A percentile compares a stretch with the other conserved stretches of the same genome.
Conservation (phyloP, 2,329 filamentous ascomycete genomes). For the Septoria linicola region DNA sequence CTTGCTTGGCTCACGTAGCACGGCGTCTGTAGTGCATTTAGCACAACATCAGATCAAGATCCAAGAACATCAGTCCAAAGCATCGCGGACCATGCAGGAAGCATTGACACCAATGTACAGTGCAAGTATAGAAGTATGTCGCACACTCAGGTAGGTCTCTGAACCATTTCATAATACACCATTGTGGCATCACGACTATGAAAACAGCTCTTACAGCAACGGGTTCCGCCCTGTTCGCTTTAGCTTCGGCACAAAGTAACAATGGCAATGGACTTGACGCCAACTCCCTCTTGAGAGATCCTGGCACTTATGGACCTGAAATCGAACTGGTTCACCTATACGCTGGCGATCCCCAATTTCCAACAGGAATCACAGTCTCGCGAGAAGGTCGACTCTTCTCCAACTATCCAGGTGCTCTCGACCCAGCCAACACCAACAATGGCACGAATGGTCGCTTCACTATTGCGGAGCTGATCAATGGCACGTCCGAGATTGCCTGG, state of each 20-base stretch:
- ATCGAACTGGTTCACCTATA: constrained; percentile 54
- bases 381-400: constrained; percentile 52
- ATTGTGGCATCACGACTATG: background rate
- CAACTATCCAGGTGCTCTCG: constrained; percentile 53
- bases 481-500: constrained; percentile 47
- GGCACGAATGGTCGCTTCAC: constrained; percentile 47
- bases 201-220: background rate
- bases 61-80: background rate
- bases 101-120: background rate
- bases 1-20: constrained; percentile 13
- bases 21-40: background rate
- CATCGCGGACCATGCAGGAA: background rate
- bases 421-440: constrained; percentile 48
- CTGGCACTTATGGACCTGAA: constrained; percentile 41
- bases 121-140: background rate
- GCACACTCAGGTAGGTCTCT: background rate
- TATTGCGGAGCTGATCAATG: constrained; percentile 48
- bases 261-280: constrained; percentile 7
- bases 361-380: constrained; percentile 53
- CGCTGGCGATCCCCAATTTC: constrained; percentile 51
- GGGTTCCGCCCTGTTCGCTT: background rate
- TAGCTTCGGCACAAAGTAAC: background rate
- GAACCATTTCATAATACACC: too few relatives aligned
- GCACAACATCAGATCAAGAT: background rate
- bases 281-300: constrained; percentile 30